phyloP scores from a whole-genome alignment of 2,329 filamentous ascomycete genomes.

The Sporothrix phasma region DNA sequence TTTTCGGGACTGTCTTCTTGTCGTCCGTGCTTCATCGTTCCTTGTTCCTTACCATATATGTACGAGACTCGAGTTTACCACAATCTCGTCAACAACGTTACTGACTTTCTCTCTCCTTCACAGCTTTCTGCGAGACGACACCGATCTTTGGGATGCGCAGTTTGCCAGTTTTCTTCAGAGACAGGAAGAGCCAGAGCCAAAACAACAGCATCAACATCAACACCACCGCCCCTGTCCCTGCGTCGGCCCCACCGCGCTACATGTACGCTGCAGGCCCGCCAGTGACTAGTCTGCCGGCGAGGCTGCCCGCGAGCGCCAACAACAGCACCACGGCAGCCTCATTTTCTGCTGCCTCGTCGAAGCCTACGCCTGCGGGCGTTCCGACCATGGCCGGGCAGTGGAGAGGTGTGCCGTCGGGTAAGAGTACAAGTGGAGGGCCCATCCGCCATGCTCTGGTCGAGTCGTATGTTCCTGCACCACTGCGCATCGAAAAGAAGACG shows the following conservation, averaged over 20 bases:
- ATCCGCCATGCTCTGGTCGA: neutral
- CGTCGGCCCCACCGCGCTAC: conserved; percentile 17
- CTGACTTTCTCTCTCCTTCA: neutral
- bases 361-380: too few species aligned
- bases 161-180: neutral
- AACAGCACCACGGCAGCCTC: neutral
- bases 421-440: neutral
- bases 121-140: conserved; percentile 1
- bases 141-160: neutral
- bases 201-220: neutral
- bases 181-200: neutral
- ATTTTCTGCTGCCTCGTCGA: neutral
- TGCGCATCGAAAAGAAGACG: neutral
- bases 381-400: too few species aligned
- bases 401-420: too few species aligned
- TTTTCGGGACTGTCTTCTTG: neutral
- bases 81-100: neutral
- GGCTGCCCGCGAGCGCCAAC: conserved; percentile 8
- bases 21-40: too few species aligned
- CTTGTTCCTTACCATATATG: too few species aligned
- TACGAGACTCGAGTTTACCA: too few species aligned
- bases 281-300: conserved; percentile 8
- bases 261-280: neutral
- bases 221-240: conserved; percentile 9
- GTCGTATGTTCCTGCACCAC: conserved; percentile 1